Evolutionary conservation across 345 rosid genomes (phyloP).

Genomic region (Linum tenue): DNA sequence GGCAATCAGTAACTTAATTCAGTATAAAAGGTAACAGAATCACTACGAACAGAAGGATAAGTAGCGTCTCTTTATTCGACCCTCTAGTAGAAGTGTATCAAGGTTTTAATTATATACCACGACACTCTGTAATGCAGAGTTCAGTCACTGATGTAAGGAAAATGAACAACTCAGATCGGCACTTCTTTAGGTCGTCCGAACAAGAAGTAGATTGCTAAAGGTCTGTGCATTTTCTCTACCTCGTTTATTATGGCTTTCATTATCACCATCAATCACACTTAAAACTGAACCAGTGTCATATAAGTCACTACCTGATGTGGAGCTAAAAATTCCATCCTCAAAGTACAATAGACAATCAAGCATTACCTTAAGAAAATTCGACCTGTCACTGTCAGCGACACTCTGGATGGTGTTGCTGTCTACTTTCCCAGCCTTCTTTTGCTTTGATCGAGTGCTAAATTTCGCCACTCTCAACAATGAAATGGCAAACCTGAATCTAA

Average conservation of each 20-base stretch:
- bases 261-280: background rate
- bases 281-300: background rate
- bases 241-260: background rate
- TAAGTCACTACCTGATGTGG: background rate
- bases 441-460: conserved; percentile 40
- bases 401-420: conserved; percentile 24
- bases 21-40: background rate
- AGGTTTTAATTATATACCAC: background rate
- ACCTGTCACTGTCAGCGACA: conserved; percentile 30
- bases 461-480: conserved; percentile 28
- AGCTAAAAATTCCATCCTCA: background rate
- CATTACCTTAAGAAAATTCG: conserved; percentile 31
- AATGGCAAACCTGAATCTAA: conserved; percentile 35
- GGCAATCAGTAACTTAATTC: background rate
- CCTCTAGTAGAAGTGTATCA: background rate
- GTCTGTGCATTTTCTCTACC: background rate
- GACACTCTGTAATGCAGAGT: background rate
- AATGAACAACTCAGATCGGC: background rate
- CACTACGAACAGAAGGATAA: background rate
- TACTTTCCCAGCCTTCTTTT: conserved; percentile 32
- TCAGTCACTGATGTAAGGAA: too few species aligned
- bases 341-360: background rate
- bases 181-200: background rate
- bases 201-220: background rate
- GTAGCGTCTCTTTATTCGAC: background rate